phyloP scores from a whole-genome alignment of 768 basidiomycete genomes.

The Leccinellum luteum region DNA sequence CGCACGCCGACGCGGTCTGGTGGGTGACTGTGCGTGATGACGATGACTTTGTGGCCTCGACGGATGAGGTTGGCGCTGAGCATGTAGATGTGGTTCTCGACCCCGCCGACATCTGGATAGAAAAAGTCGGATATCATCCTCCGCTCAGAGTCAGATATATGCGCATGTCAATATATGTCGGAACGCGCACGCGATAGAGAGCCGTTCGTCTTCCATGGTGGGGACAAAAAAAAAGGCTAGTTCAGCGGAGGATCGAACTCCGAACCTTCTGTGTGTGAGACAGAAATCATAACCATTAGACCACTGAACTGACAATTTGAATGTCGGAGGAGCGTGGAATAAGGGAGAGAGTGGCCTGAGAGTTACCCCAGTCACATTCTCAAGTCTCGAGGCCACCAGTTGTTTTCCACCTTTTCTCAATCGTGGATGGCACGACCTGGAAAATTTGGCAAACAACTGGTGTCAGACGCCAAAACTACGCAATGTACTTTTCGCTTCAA shows the following conservation, averaged over 20 bases:
- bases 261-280: constrained; percentile 38
- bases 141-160: background rate
- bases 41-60: constrained; percentile 89
- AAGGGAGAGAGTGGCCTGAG: background rate
- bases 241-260: constrained; percentile 38
- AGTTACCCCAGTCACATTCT: too few relatives aligned
- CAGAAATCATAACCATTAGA: constrained; percentile 40
- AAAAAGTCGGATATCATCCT: constrained; percentile 99
- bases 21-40: constrained; percentile 90
- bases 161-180: background rate
- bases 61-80: constrained; percentile 78
- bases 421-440: too few relatives aligned
- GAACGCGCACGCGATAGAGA: constrained; percentile 30
- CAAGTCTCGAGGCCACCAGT: too few relatives aligned
- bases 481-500: background rate
- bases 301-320: constrained; percentile 28
- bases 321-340: background rate
- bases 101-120: constrained; percentile 89
- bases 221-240: constrained; percentile 20
- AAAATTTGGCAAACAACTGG: too few relatives aligned
- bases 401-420: too few relatives aligned
- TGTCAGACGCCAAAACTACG: too few relatives aligned
- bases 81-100: constrained; percentile 96
- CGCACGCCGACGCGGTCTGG: constrained; percentile 86
- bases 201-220: constrained; percentile 25